phyloP scores from a whole-genome alignment of 1,284 basidiomycete species.

The Coniophora puteana region DNA sequence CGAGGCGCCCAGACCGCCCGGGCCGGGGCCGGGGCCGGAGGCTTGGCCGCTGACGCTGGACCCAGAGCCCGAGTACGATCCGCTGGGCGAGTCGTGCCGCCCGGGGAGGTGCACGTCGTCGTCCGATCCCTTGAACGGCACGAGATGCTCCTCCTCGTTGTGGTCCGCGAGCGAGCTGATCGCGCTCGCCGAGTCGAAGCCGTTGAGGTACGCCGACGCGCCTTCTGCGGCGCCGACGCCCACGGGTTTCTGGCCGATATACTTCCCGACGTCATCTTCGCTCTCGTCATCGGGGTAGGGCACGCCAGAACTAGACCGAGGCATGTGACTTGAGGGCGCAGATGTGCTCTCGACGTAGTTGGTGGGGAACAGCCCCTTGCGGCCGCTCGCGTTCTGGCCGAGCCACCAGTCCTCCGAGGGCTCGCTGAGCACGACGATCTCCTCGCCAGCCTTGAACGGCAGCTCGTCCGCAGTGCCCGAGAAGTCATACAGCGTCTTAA shows the following conservation, averaged over 20 bases:
- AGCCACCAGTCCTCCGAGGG: slow-evolving; percentile 86
- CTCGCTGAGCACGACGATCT: slow-evolving; percentile 71
- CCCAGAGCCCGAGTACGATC: slow-evolving; percentile 17
- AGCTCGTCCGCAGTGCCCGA: slow-evolving; percentile 72
- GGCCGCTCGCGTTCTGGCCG: slow-evolving; percentile 61
- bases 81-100: slow-evolving; percentile 15
- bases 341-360: slow-evolving; percentile 60
- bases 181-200: slow-evolving; percentile 40
- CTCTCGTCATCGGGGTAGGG: slow-evolving; percentile 8
- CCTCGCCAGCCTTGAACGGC: slow-evolving; percentile 65
- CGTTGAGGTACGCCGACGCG: slow-evolving; percentile 9
- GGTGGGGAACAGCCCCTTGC: slow-evolving; percentile 74
- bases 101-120: slow-evolving; percentile 12
- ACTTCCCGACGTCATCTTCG: slow-evolving; percentile 23
- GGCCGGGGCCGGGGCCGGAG: too few species aligned
- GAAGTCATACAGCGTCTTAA: slow-evolving; percentile 74
- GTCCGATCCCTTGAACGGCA: slow-evolving; percentile 22
- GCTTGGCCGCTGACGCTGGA: slow-evolving; percentile 23
- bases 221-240: slow-evolving; percentile 33
- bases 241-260: slow-evolving; percentile 40
- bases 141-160: slow-evolving; percentile 32
- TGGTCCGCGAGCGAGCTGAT: slow-evolving; percentile 39
- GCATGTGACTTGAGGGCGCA: slow-evolving; percentile 10
- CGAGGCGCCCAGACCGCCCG: too few species aligned
- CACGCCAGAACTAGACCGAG: neutral